These are phyloP conservation scores for Lodderomyces jiufengensis DNA, from an alignment of 1,139 yeast genomes.

Conservation along the genomic window DNA sequence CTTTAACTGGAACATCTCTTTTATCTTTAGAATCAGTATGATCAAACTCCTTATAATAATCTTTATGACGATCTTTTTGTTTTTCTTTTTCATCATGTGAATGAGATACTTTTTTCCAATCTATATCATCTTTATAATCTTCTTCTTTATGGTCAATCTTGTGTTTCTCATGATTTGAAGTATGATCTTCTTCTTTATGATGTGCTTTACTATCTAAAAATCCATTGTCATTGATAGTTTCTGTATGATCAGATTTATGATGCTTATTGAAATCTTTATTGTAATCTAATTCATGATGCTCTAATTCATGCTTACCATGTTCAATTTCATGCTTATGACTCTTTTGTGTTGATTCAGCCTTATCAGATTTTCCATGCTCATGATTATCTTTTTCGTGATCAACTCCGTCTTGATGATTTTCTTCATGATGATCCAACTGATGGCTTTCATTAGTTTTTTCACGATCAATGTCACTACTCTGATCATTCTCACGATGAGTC, in stretches of 20 bases:
- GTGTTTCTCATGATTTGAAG: constrained; percentile 1
- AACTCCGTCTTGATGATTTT: not conserved
- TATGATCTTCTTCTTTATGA: constrained; percentile 1
- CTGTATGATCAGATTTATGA: no score
- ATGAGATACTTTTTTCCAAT: constrained; percentile 1
- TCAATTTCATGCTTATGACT: no score
- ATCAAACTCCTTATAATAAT: constrained; percentile 3
- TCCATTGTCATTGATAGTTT: no score
- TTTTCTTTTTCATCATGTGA: constrained; percentile 1
- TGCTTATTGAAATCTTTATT: no score
- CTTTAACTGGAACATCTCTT: constrained; percentile 1
- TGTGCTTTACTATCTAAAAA: no score
- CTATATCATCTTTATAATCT: not conserved
- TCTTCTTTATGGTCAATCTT: constrained; percentile 1
- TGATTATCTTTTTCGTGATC: constrained; percentile 2
- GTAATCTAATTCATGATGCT: no score
- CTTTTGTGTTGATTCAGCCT: no score
- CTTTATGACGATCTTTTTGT: constrained; percentile 4
- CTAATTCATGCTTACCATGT: no score
- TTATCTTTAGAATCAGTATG: not conserved
- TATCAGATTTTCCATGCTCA: not conserved
- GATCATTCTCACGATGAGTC: not conserved
- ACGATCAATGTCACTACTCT: not conserved
- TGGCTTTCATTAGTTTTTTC: not conserved
- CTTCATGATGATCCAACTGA: constrained; percentile 2